Percentiles rank a stretch among this genome's conserved stretches.
These are phyloP conservation scores for Lachnellula suecica DNA, from an alignment of 2,329 filamentous ascomycete species.

Conservation along the genomic window DNA sequence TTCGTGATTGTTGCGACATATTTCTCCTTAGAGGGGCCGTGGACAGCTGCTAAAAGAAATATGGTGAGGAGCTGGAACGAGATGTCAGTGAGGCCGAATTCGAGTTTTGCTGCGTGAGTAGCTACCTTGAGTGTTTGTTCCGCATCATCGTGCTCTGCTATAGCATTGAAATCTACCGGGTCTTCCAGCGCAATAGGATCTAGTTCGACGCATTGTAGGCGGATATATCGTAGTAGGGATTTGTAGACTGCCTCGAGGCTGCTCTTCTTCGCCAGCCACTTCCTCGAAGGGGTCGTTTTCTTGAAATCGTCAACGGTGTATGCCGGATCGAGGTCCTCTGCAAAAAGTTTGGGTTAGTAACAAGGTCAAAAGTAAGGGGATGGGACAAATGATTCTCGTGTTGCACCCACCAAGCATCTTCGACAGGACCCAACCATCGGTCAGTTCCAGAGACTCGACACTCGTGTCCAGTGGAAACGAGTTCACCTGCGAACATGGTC, in stretches of 20 bases:
- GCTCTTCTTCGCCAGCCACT: slow-evolving; percentile 43
- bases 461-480: slow-evolving; percentile 32
- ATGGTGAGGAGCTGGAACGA: slow-evolving; percentile 57
- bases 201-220: slow-evolving; percentile 50
- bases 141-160: slow-evolving; percentile 55
- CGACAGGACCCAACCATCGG: slow-evolving; percentile 34
- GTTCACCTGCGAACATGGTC: slow-evolving; percentile 31
- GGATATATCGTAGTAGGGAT: slow-evolving; percentile 54
- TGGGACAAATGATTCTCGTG: not conserved
- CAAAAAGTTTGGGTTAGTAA: slow-evolving; percentile 42
- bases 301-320: slow-evolving; percentile 55
- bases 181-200: slow-evolving; percentile 48
- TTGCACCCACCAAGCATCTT: slow-evolving; percentile 41
- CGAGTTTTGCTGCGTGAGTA: not conserved
- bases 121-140: slow-evolving; percentile 53
- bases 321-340: slow-evolving; percentile 56
- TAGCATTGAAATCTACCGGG: slow-evolving; percentile 53
- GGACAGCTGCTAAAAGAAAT: slow-evolving; percentile 61
- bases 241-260: slow-evolving; percentile 55
- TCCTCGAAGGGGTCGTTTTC: slow-evolving; percentile 39
- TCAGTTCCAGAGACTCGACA: slow-evolving; percentile 32
- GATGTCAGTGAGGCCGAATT: slow-evolving; percentile 22
- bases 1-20: slow-evolving; percentile 50
- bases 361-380: not conserved
- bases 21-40: slow-evolving; percentile 54